Conservation (phyloP, 2,329 filamentous ascomycete genomes). For the Geosmithia morbida region DNA sequence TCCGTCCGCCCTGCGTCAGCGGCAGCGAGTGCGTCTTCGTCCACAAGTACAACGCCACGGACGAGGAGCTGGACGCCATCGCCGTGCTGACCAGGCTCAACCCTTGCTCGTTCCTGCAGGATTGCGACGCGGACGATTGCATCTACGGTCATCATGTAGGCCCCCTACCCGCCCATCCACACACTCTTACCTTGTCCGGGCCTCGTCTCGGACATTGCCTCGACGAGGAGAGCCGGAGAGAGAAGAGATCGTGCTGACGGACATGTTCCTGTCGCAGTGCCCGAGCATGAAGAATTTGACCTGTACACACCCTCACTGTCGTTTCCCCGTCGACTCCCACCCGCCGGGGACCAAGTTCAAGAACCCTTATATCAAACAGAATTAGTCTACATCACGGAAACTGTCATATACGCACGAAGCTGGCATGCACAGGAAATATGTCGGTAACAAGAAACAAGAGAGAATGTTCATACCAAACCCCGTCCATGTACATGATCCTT, state of each 20-base stretch:
- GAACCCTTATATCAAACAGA: conserved; percentile 17
- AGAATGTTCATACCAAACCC: no score
- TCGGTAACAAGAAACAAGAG: no score
- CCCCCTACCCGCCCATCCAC: background rate
- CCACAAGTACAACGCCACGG: conserved; percentile 36
- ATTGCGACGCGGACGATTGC: conserved; percentile 42
- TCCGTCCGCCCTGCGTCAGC: conserved; percentile 41
- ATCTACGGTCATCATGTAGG: conserved; percentile 50
- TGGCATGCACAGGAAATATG: no score
- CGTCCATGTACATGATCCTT: no score
- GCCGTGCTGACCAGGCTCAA: conserved; percentile 40
- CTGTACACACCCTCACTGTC: conserved; percentile 40
- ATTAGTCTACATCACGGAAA: conserved; percentile 6
- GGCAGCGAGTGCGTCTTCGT: conserved; percentile 40
- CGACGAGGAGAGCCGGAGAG: background rate
- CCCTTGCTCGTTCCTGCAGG: conserved; percentile 41
- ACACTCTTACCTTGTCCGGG: background rate
- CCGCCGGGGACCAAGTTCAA: conserved; percentile 41
- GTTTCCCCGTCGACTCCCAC: conserved; percentile 36
- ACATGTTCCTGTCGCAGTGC: conserved; percentile 22
- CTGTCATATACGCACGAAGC: no score
- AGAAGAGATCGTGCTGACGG: conserved; percentile 1
- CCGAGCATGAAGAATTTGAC: conserved; percentile 34
- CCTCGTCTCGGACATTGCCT: no score
- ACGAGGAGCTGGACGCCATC: conserved; percentile 42